Conservation (phyloP, 75 land plant genomes). For the Chamaecyparis obtusa region DNA sequence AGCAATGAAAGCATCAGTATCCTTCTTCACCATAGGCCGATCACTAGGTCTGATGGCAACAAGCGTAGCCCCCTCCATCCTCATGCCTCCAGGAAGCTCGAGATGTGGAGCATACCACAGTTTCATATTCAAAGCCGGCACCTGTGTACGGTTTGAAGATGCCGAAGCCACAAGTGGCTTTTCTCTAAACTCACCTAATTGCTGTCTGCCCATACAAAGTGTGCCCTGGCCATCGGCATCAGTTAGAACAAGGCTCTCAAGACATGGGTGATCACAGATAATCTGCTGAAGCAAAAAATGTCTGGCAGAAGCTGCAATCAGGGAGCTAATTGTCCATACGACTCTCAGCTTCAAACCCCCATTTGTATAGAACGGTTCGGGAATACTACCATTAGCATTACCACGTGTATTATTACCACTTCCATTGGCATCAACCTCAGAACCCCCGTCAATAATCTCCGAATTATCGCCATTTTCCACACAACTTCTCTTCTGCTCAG, state of each 20-base stretch:
- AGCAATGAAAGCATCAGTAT: conserved; percentile 6
- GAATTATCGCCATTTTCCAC: background rate
- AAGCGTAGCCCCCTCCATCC: conserved; percentile 73
- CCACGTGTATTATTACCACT: background rate
- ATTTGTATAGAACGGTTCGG: conserved; percentile 46
- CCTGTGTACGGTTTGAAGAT: conserved; percentile 43
- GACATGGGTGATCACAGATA: conserved; percentile 39
- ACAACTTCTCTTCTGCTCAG: background rate
- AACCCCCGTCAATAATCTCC: background rate
- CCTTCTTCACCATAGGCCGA: conserved; percentile 8
- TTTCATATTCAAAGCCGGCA: conserved; percentile 84
- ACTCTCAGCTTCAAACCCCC: conserved; percentile 66
- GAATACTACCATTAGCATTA: conserved; percentile 11
- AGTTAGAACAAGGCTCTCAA: conserved; percentile 46
- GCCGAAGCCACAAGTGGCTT: conserved; percentile 27
- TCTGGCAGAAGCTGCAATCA: conserved; percentile 55
- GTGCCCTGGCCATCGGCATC: conserved; percentile 63
- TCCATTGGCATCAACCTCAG: conserved; percentile 6
- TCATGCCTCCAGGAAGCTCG: conserved; percentile 55
- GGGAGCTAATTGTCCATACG: conserved; percentile 52
- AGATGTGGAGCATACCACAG: conserved; percentile 75
- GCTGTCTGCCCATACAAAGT: conserved; percentile 42
- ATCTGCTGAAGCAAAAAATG: conserved; percentile 65
- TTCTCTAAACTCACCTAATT: conserved; percentile 46
- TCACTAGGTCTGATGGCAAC: conserved; percentile 79